Base-by-base conservation (phyloP, 2,329 filamentous ascomycete species). In the Sclerotinia borealis region DNA sequence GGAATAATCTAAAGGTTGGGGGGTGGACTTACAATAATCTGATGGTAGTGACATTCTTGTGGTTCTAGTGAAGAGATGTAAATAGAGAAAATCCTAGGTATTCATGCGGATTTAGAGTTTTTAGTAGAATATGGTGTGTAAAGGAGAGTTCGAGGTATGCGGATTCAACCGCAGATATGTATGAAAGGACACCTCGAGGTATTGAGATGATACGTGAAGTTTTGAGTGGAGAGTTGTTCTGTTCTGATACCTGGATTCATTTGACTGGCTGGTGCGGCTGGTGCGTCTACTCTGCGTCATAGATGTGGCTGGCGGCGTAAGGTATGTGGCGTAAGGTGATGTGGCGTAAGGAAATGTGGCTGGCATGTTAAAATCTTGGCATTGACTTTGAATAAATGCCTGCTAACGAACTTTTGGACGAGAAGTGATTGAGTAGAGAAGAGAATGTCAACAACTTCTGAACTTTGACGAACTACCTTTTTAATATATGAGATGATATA, bases 21-120 rank as follows among this genome's bases (percentile, higher is more conserved):
- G 64, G 64, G 61, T 63, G 63, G 39, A 69, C 74, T 70, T 75
- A 79, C 78, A 80, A 64, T 79, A 78, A 67, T 79, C 75, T 66
- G 71, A 61, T 13, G 62, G 62, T 55, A 64, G 11, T 29, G 51
- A 10, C 60, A 63, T 63, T n/a, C 29, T 58, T 39, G 31, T 25
- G 17, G 7, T 7, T 36, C n/a, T n/a, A n/a, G n/a, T n/a, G n/a
- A n/a, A n/a, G n/a, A n/a, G n/a, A n/a, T n/a, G n/a, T n/a, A n/a
- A n/a, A n/a, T n/a, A n/a, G n/a, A n/a, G n/a, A n/a, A n/a, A n/a
- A n/a, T n/a, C n/a, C n/a, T n/a, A 25, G 34, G 10, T 34, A 54
- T 54, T 15, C 27, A 37, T 22, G 31, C 19, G 25, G n/a, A n/a
- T n/a, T n/a, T n/a, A 37, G 13, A 25, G 31, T 37, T 39, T 25